Base-by-base conservation (phyloP, 2,329 filamentous ascomycete genomes). In the Aspergillus ibericus region DNA sequence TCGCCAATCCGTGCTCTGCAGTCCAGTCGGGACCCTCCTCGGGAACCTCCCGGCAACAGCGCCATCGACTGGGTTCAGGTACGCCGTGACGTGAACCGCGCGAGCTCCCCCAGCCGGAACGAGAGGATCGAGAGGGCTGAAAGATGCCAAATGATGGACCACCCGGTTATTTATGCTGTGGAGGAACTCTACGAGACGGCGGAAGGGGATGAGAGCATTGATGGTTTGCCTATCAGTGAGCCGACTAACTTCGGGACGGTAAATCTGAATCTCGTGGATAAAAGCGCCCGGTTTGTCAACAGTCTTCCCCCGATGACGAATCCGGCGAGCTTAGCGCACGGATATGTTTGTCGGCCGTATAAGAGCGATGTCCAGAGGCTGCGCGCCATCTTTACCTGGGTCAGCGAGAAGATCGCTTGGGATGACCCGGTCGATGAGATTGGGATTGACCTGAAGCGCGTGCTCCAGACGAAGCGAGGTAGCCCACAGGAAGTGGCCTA, bases 341-440 rank as follows among this genome's bases (percentile, higher is more conserved):
- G 89, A 1, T 96, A 96, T 71, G 87, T 99, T 10, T 99, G 96
- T 71, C 86, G 95, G 27, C 96, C 95, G 0, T 96, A 97, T 74
- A 85, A 93, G 59, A 97, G 91, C 74, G 93, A 98, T 68, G 91
- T 97, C 0, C 95, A 99, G 74, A 86, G 93, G 35, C 78, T 99
- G 25, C 86, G 96, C 22, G 93, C 95, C 15, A 98, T 99, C 62
- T 99, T 98, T 70, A 97, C 91, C 1, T 99, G 93, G 93, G 91
- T 96, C 5, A 86, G 91, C n/a, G 95, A 99, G 72, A 92, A 93
- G 67, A 88, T 99, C 57, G 85, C 85, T 32, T 99, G 95, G 95
- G 95, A 99, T 54, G 93, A 97, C 68, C 92, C 96, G 64, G 92
- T 92, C 63, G 92, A 96, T 66, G 90, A 88, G n/a, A 83, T 89